Base-by-base conservation (phyloP, 495 filamentous ascomycete genomes). In the Penicillium coprophilum region DNA sequence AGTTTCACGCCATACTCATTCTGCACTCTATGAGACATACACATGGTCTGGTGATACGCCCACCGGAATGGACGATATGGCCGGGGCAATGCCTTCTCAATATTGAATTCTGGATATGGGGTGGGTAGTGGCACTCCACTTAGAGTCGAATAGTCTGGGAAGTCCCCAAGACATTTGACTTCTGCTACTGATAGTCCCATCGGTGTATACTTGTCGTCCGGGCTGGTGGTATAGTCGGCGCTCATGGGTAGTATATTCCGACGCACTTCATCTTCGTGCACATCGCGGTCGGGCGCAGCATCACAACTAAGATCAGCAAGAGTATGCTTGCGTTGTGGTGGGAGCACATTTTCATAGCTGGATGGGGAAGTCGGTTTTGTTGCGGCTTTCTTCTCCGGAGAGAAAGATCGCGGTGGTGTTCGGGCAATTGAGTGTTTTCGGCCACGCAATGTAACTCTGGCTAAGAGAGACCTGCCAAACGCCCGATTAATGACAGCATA, bases 21-120 rank as follows among this genome's bases (percentile, higher is more conserved):
- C 11, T 4, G n/a, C 15, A 23, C 27, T 11, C 21, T 34, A 12
- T 9, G 38, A 2, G 24, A 79, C 86, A 57, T 82, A 95, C 91
- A 90, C 92, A 96, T 96, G 0, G 91, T 95, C 69, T 96, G 92
- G 68, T 94, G 88, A 68, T 96, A 96, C 1, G 78, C 71, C 92
- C 92, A 96, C 66, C 92, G 74, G 46, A 96, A 91, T 0, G 92
- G 92, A 27, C 92, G 79, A 67, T 89, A 87, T 13, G 86, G 88
- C 32, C 88, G 77, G n/a, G 88, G 80, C 17, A 80, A 65, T 0
- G 88, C 87, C 57, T 77, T 86, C 27, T 80, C 69, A 44, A 88
- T 85, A 55, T 87, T 72, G 60, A 89, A 90, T n/a, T 83, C 74
- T 3, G 50, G 50, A 61, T 89, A 91, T 0, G 88, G 77, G 12